Percentiles rank a stretch among this genome's conserved stretches.
phyloP scores from a whole-genome alignment of 2,329 filamentous ascomycete species.

The Fusarium temperatum region DNA sequence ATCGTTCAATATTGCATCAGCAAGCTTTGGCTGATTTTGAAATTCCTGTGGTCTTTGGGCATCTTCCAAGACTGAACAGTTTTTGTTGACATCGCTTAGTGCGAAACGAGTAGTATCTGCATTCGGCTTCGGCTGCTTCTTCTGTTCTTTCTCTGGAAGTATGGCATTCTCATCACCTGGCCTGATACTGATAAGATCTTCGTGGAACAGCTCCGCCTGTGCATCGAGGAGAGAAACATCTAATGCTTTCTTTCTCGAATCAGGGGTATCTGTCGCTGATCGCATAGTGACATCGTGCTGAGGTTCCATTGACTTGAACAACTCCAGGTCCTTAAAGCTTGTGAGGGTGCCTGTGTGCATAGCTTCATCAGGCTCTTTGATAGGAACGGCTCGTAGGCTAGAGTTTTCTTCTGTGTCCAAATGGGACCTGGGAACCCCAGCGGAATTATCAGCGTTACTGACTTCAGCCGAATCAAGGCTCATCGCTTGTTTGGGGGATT shows the following conservation, averaged over 20 bases:
- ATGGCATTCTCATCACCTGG: not conserved
- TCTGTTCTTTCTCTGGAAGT: constrained; percentile 27
- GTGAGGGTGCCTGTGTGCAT: not conserved
- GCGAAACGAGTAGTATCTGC: not conserved
- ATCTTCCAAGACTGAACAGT: not conserved
- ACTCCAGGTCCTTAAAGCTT: not conserved
- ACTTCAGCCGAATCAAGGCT: not conserved
- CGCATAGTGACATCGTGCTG: not conserved
- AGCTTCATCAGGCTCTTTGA: not conserved
- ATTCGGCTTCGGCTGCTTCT: constrained; percentile 17
- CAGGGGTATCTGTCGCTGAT: not conserved
- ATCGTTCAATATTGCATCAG: not conserved
- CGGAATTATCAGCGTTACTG: not conserved
- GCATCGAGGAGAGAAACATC: not conserved
- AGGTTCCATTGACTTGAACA: not conserved
- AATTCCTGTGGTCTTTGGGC: not conserved
- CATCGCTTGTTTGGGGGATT: not conserved
- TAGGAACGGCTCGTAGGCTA: not conserved
- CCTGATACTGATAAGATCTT: not conserved
- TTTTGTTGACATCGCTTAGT: not conserved
- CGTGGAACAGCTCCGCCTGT: not conserved
- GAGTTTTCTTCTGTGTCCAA: not conserved
- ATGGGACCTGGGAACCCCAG: not conserved
- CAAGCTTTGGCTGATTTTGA: not conserved
- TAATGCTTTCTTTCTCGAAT: not conserved